These are phyloP conservation scores for Mycena amicta DNA, from an alignment of 768 basidiomycete species.

Conservation along the genomic window DNA sequence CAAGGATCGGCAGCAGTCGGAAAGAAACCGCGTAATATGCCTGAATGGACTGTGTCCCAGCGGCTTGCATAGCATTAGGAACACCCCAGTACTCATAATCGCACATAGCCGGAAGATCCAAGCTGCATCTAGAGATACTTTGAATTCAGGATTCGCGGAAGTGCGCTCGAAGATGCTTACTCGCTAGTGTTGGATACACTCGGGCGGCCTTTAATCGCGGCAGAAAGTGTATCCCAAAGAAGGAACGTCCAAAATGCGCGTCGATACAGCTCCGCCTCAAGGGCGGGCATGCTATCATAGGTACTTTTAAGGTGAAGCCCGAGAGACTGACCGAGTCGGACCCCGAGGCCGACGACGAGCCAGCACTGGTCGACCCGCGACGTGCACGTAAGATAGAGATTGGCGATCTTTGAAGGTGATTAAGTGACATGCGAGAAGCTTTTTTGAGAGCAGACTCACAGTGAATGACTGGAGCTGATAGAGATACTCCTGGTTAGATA, in stretches of 20 bases:
- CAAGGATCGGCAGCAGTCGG: conserved; percentile 6
- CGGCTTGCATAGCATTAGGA: not conserved
- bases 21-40: conserved; percentile 1
- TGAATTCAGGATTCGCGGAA: no score
- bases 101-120: not conserved
- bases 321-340: not conserved
- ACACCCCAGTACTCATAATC: conserved; percentile 14
- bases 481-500: conserved; percentile 56
- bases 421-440: no score
- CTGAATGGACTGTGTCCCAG: not conserved
- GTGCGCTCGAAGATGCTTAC: no score
- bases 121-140: not conserved
- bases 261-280: not conserved
- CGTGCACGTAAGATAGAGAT: not conserved
- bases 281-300: not conserved
- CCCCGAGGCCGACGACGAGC: not conserved
- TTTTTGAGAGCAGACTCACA: not conserved
- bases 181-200: not conserved
- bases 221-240: not conserved
- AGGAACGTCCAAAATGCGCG: conserved; percentile 23
- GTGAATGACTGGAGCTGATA: conserved; percentile 66
- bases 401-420: no score
- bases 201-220: conserved; percentile 5
- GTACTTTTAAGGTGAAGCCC: not conserved
- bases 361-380: not conserved